phyloP scores from a whole-genome alignment of 2,329 filamentous ascomycete species.

The Diplodia seriata region DNA sequence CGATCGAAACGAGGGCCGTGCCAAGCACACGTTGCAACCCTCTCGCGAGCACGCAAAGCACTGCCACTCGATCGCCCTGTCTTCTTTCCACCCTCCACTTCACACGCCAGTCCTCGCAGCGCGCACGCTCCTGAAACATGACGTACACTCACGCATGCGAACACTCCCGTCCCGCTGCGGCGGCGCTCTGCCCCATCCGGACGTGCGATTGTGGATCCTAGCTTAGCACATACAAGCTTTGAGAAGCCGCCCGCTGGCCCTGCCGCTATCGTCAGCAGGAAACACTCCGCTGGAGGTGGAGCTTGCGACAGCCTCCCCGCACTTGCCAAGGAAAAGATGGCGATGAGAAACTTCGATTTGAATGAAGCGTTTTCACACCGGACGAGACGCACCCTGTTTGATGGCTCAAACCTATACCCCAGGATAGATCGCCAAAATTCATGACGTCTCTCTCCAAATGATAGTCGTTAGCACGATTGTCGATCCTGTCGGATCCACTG shows the following conservation, averaged over 20 bases:
- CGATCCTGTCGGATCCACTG: background rate
- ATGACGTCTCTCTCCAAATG: background rate
- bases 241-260: background rate
- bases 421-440: background rate
- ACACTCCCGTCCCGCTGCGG: background rate
- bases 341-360: background rate
- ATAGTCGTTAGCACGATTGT: background rate
- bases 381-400: background rate
- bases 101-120: background rate
- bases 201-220: background rate
- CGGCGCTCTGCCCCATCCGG: conserved; percentile 5
- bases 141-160: conserved; percentile 5
- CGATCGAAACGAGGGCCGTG: conserved; percentile 20
- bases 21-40: conserved; percentile 16
- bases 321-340: background rate
- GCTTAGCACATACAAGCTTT: background rate
- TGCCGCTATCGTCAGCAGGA: background rate
- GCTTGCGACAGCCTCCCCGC: background rate
- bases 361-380: background rate
- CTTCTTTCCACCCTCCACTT: background rate
- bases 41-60: conserved; percentile 2
- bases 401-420: background rate
- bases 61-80: conserved; percentile 7
- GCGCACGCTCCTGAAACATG: background rate
- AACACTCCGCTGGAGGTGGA: background rate